These are phyloP conservation scores for Aspergillus sp. DNA, from an alignment of 2,329 filamentous ascomycete species.

Conservation along the genomic window DNA sequence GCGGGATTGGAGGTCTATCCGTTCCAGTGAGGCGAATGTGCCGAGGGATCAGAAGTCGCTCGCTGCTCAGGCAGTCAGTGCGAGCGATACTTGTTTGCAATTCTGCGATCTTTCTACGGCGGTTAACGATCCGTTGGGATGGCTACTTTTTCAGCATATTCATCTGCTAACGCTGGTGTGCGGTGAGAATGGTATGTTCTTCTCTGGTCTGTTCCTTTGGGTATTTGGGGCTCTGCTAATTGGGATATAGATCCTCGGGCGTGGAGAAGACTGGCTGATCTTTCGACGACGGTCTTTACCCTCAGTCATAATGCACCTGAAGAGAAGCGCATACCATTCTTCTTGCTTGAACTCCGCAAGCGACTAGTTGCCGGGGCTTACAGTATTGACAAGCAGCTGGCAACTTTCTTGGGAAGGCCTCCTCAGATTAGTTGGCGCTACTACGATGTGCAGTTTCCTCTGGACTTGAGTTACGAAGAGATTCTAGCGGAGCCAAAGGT, in stretches of 20 bases:
- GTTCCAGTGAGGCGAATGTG: slow-evolving; percentile 7
- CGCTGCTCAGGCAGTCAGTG: slow-evolving; percentile 15
- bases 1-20: slow-evolving; percentile 9
- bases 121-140: slow-evolving; percentile 31
- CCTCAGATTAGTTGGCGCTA: slow-evolving; percentile 11
- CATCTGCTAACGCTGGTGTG: slow-evolving; percentile 26
- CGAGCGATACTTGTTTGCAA: slow-evolving; percentile 33
- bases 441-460: slow-evolving; percentile 9
- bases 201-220: not conserved
- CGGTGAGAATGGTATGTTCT: slow-evolving; percentile 24
- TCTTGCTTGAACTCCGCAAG: slow-evolving; percentile 6
- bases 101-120: slow-evolving; percentile 29
- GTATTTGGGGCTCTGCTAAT: not conserved
- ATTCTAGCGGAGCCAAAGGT: slow-evolving; percentile 6
- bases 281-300: slow-evolving; percentile 47
- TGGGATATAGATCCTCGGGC: slow-evolving; percentile 41
- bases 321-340: slow-evolving; percentile 18
- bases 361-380: slow-evolving; percentile 5
- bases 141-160: slow-evolving; percentile 28
- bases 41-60: slow-evolving; percentile 16
- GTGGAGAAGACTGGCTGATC: slow-evolving; percentile 49
- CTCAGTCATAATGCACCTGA: slow-evolving; percentile 47
- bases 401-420: slow-evolving; percentile 5
- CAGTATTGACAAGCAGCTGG: slow-evolving; percentile 10
- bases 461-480: slow-evolving; percentile 8